A percentile compares a stretch with the other conserved stretches of the same genome.
Conservation (phyloP, 2,329 filamentous ascomycete species). For the Colletotrichum sp. region DNA sequence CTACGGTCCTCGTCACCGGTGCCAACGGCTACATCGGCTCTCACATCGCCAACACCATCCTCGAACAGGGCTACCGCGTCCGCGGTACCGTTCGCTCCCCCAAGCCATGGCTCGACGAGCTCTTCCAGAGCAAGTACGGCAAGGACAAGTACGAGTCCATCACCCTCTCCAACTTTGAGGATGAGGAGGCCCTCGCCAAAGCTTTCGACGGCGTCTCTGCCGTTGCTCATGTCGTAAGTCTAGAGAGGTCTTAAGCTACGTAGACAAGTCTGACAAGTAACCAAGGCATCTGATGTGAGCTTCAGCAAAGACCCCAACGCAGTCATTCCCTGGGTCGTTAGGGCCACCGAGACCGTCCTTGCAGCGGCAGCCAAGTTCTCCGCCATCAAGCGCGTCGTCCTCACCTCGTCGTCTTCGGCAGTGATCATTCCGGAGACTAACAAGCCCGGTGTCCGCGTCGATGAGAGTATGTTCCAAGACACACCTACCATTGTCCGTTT, state of each 20-base stretch:
- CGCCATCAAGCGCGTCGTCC: conserved; percentile 43
- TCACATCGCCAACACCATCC: conserved; percentile 41
- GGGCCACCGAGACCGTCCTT: conserved; percentile 31
- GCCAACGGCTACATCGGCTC: conserved; percentile 46
- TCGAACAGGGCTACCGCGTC: conserved; percentile 45
- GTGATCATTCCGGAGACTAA: conserved; percentile 23
- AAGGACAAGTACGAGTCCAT: conserved; percentile 37
- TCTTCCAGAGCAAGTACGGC: conserved; percentile 36
- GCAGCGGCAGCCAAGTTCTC: conserved; percentile 36
- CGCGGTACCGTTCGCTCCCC: conserved; percentile 48
- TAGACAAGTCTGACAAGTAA: conserved; percentile 24
- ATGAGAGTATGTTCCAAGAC: conserved; percentile 20
- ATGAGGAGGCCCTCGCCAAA: conserved; percentile 27
- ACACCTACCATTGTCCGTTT: neutral
- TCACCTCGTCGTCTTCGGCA: conserved; percentile 39
- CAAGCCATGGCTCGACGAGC: conserved; percentile 32
- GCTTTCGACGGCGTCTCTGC: conserved; percentile 28
- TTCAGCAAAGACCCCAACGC: conserved; percentile 40
- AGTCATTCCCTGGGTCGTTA: conserved; percentile 39
- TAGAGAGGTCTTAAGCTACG: conserved; percentile 7
- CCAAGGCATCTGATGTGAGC: conserved; percentile 35
- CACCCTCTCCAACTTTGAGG: conserved; percentile 36
- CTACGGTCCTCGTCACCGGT: conserved; percentile 45
- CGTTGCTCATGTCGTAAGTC: neutral
- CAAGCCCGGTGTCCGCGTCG: neutral